Conservation (phyloP, 2,329 filamentous ascomycete genomes). For the Fusarium heterosporum region DNA sequence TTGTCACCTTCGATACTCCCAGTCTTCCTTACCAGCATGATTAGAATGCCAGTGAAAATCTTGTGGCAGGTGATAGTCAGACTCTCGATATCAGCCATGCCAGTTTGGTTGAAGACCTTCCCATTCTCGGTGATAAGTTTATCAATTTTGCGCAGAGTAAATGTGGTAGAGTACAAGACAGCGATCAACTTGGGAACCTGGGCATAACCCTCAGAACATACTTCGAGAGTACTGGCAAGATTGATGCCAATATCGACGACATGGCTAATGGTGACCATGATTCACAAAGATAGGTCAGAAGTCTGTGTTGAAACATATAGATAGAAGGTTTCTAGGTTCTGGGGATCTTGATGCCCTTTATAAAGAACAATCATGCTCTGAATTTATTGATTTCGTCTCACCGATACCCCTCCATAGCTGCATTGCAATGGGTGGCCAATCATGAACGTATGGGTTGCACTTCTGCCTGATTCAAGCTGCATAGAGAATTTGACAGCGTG, state of each 20-base stretch:
- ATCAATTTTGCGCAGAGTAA: background rate
- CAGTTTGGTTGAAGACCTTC: background rate
- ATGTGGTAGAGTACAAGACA: slow-evolving; percentile 3
- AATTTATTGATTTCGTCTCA: background rate
- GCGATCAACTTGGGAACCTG: background rate
- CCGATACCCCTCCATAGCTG: background rate
- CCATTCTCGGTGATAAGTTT: background rate
- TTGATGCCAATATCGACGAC: slow-evolving; percentile 7
- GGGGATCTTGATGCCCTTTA: background rate
- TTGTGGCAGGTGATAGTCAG: background rate
- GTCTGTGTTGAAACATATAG: background rate
- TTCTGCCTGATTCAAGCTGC: slow-evolving; percentile 13
- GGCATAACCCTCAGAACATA: background rate
- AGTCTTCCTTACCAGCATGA: background rate
- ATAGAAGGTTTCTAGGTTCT: accelerated
- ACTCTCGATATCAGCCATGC: background rate
- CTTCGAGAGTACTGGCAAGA: background rate
- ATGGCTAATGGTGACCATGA: background rate
- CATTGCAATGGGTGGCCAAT: background rate
- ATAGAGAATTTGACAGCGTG: background rate
- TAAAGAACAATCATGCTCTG: background rate
- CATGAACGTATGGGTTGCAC: background rate
- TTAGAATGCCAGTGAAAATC: background rate
- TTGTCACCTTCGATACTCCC: background rate
- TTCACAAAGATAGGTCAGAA: accelerated